Base-by-base conservation (phyloP, 2,329 filamentous ascomycete species). In the Didymella segeticola region DNA sequence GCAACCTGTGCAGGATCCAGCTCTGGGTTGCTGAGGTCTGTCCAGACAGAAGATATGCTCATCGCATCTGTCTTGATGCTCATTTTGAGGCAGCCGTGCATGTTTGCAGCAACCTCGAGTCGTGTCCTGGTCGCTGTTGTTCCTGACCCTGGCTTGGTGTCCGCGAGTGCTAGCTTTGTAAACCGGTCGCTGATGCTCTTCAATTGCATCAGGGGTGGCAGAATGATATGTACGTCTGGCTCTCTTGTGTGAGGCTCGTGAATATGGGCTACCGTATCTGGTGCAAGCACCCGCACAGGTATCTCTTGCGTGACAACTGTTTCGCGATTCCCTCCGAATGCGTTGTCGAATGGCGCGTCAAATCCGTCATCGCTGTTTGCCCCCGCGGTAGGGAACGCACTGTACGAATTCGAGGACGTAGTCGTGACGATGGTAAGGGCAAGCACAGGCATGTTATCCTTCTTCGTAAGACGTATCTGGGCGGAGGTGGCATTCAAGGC, bases 111-210 rank as follows among this genome's bases (percentile, higher is more conserved):
- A 36, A 98, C 78, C 72, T 96, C 91, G 3, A 99, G 80, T 67
- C 92, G 90, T 15, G 70, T 72, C 20, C 67, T 60, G 8, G 63
- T 45, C 5, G 63, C 49, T 8, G 59, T 71, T 46, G 68, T 66
- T 2, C 68, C 64, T 7, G 67, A 58, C 14, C 78, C 77, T 22
- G 77, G 70, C 42, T 67, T 74, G 17, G 63, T 63, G 15, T 71
- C 71, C 22, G 62, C 66, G 3, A 74, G 53, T 0, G 72, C 91
- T 2, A 98, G 85, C 69, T 90, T 93, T 34, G 92, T 98, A 77
- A 98, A 98, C 47, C 95, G 88, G 74, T 99, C 95, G 4, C 91
- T 96, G 58, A 99, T 95, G 59, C 89, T 89, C 72, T 98, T 97
- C 53, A 99, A 82, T 69, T 97, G 93, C 34, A 92, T 81, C 4